Evolutionary conservation across 2,329 filamentous ascomycete genomes (phyloP), one percentile per base, ranked within the genome.

Genomic region (Paecilomyces sp.): DNA sequence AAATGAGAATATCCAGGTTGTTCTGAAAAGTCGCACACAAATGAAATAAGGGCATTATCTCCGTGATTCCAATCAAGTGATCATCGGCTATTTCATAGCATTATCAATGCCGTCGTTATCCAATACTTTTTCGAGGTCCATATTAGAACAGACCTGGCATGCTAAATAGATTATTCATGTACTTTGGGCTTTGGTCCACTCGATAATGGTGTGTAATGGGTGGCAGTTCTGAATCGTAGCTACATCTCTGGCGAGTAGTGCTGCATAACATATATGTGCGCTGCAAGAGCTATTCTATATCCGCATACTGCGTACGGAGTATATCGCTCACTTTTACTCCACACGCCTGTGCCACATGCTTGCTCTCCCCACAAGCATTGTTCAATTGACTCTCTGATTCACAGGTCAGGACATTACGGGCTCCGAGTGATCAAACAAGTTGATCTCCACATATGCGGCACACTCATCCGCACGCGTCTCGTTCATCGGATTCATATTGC

Each of bases 1-100:
- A 64, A 73, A 75, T 56, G 69, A 56, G 33, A 41, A 64, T 41
- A 53, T 65, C 11, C 58, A 58, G 24, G 61, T 64, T 50, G 55
- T 50, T 2, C 12, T 64, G 13, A 60, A 41, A 47, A 4, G 15
- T 47, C 41, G 41, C 6, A 3, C 41, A 18, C n/a, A 47, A 47
- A 28, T 41, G 2, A 18, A 6, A 18, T 47, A 15, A 15, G 41
- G 3, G 41, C 3, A 47, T 11, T 15, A n/a, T 41, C 7, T 22
- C 22, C 22, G 22, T 22, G 22, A 41, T 41, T 41, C 3, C n/a
- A n/a, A 6, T 41, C 4, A 41, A 15, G 12, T 41, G 34, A 5
- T 12, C 12, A 11, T n/a, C 11, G n/a, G 2, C 22, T 22, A 22
- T 22, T 22, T 22, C 22, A 22, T 22, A 22, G 2, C 22, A 22